Evolutionary conservation across 1,284 basidiomycete genomes (phyloP).

Genomic region (Salmacisia buchloeana): DNA sequence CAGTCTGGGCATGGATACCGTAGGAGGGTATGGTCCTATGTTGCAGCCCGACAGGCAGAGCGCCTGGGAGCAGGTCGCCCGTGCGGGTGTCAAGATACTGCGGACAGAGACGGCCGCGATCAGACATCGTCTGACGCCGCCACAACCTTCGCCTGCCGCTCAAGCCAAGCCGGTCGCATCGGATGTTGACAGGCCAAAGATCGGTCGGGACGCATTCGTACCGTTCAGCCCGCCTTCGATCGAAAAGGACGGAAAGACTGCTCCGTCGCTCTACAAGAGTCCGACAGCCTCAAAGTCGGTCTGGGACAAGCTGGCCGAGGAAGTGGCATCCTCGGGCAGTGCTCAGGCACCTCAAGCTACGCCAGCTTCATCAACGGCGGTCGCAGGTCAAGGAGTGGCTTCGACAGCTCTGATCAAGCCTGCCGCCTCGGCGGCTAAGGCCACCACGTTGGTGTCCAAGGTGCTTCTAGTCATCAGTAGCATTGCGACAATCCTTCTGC

Average conservation of each 20-base stretch:
- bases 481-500: neutral
- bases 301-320: conserved; percentile 6
- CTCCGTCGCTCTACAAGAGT: neutral
- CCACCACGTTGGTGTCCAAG: neutral
- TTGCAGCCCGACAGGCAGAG: neutral
- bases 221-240: neutral
- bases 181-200: neutral
- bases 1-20: neutral
- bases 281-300: neutral
- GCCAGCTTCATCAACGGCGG: neutral
- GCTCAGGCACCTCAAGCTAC: too few species aligned
- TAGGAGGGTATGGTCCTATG: neutral
- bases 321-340: neutral
- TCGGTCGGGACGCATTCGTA: neutral
- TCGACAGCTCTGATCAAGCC: neutral
- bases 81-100: neutral
- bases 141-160: neutral
- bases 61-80: neutral
- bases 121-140: neutral
- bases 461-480: neutral
- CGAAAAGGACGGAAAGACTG: neutral
- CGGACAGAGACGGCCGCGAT: neutral
- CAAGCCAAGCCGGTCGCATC: neutral
- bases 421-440: neutral
- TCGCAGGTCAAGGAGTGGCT: neutral